Evolutionary conservation across 73 alveolate genomes (phyloP), one percentile per base, ranked within the genome.

Genomic region (Paramecium tetraurelia): DNA sequence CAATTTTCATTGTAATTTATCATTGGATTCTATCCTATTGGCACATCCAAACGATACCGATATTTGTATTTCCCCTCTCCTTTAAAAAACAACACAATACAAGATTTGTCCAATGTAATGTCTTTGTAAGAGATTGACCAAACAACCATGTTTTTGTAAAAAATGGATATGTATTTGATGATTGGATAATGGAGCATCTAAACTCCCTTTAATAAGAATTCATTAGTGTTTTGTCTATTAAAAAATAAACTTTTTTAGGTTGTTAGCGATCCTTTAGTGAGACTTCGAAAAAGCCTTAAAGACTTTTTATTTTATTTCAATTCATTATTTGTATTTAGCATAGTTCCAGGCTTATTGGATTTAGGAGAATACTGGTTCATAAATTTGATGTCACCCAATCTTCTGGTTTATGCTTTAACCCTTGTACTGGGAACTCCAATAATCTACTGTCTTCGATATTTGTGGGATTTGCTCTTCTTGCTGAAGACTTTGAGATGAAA

Each of bases 31-130:
- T 27, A 12, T 14, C 41, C 84, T 38, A 75, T 35, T 14, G 87
- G 87, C 14, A 75, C 27, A 75, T 75, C 87, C 21, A 75, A 75
- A 29, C 87, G 38, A 38, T 35, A 75, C 11, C 35, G 4, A 75
- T 75, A 75, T 14, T 21, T 35, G n/a, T 75, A 38, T 75, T 41
- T 75, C 6, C 87, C 87, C 35, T 75, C 87, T 16, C 87, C 87
- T 75, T 75, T 75, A 75, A 75, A 75, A 75, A 75, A 75, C 9
- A 75, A 38, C 9, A 75, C 87, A 16, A 75, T 75, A 33, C 59
- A 38, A 41, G 87, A 38, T 20, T 75, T 75, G 38, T 75, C 87
- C 11, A 75, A 35, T 12, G 87, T 75, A n/a, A 75, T 38, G n/a
- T 75, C 87, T 16, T 75, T 29, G 16, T 75, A 75, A 16, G 59